A percentile compares a stretch with the other conserved stretches of the same genome.
Conservation (phyloP, 371 early-diverging fungal genomes). For the Mucor saturninus region DNA sequence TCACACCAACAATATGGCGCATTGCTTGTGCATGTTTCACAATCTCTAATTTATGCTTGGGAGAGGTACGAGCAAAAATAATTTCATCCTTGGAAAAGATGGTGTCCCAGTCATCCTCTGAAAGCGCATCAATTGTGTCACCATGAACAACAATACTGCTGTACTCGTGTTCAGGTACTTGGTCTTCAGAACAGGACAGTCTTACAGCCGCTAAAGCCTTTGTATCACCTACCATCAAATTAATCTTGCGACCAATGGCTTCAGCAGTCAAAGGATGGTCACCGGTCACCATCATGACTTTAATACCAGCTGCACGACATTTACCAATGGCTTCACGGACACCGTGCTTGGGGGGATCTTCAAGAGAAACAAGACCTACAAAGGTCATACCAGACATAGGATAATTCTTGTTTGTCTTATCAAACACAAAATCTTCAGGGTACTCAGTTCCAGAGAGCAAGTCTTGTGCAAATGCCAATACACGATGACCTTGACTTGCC, state of each 20-base stretch:
- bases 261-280: slow-evolving; percentile 93
- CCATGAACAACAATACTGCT: slow-evolving; percentile 93
- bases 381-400: slow-evolving; percentile 76
- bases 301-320: slow-evolving; percentile 91
- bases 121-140: slow-evolving; percentile 79
- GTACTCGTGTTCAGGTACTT: slow-evolving; percentile 79
- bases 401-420: slow-evolving; percentile 76
- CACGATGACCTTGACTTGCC: slow-evolving; percentile 94
- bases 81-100: slow-evolving; percentile 43
- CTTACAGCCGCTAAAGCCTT: slow-evolving; percentile 74
- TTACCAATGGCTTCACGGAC: slow-evolving; percentile 95
- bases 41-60: slow-evolving; percentile 55
- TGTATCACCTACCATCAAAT: slow-evolving; percentile 88
- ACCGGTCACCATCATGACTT: slow-evolving; percentile 97
- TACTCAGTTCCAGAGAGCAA: slow-evolving; percentile 66
- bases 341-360: slow-evolving; percentile 97
- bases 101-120: slow-evolving; percentile 87
- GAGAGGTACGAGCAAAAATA: slow-evolving; percentile 62
- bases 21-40: slow-evolving; percentile 46
- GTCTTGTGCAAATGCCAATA: slow-evolving; percentile 88
- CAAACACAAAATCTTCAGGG: slow-evolving; percentile 74
- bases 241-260: slow-evolving; percentile 88
- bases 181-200: slow-evolving; percentile 59
- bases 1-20: slow-evolving; percentile 53
- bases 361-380: slow-evolving; percentile 85